Conservation (phyloP, 345 rosid genomes). For the Turnera subulata region DNA sequence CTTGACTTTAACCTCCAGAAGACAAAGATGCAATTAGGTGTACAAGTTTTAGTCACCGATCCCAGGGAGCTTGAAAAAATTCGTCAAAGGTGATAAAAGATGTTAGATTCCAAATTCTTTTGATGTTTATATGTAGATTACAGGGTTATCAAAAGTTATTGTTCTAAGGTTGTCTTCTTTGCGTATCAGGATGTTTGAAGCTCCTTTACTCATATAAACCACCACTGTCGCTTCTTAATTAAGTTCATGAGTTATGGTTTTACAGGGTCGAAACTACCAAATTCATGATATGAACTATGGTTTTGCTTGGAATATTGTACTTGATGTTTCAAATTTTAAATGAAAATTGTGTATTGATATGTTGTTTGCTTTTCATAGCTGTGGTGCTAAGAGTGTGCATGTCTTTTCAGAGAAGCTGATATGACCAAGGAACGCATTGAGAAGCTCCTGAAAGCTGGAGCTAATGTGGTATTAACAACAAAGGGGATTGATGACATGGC, state of each 20-base stretch:
- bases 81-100: slow-evolving; percentile 88
- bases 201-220: too few relatives aligned
- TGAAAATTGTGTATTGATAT: slow-evolving; percentile 2
- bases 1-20: slow-evolving; percentile 97
- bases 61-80: slow-evolving; percentile 98
- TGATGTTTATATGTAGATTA: too few relatives aligned
- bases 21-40: slow-evolving; percentile 94
- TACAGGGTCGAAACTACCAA: neutral
- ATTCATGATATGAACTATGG: neutral
- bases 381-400: slow-evolving; percentile 13
- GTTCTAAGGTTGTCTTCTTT: too few relatives aligned
- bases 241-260: neutral
- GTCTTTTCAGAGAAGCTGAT: slow-evolving; percentile 77
- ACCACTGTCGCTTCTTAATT: too few relatives aligned
- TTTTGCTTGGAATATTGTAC: neutral
- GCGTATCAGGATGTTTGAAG: too few relatives aligned
- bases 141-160: too few relatives aligned
- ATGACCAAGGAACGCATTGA: slow-evolving; percentile 95
- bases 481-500: slow-evolving; percentile 99
- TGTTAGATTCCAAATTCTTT: too few relatives aligned
- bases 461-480: slow-evolving; percentile 92
- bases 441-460: slow-evolving; percentile 91
- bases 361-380: neutral
- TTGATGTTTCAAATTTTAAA: neutral
- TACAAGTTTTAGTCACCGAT: slow-evolving; percentile 87